Evolutionary conservation across 1,139 yeast genomes (phyloP).

Genomic region (Nakaseomyces delphensis): DNA sequence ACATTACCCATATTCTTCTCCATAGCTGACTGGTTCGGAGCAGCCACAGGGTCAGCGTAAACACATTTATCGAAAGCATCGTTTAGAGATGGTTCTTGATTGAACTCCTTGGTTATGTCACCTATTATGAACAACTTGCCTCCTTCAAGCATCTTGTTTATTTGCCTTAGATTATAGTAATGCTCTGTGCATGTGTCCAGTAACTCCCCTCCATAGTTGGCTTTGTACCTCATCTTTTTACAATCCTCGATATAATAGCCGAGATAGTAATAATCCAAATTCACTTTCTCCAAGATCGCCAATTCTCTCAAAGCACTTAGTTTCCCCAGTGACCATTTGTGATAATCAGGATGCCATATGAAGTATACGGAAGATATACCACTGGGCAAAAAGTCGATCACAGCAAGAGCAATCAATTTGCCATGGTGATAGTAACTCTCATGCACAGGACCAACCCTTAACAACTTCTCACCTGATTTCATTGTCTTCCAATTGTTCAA

Average conservation of each 20-base stretch:
- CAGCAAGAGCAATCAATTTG: conserved; percentile 64
- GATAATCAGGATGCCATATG: conserved; percentile 79
- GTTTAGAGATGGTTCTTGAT: conserved; percentile 16
- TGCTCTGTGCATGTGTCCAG: conserved; percentile 45
- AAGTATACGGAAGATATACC: conserved; percentile 81
- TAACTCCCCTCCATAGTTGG: conserved; percentile 65
- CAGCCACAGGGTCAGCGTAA: not conserved
- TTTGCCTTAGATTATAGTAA: conserved; percentile 38
- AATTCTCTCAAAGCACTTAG: conserved; percentile 69
- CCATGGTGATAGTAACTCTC: conserved; percentile 66
- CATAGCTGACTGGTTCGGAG: not conserved
- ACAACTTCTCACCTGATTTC: conserved; percentile 12
- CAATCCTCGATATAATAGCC: conserved; percentile 78
- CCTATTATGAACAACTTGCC: conserved; percentile 39
- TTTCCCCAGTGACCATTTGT: conserved; percentile 65
- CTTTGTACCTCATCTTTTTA: conserved; percentile 75
- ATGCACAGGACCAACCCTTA: conserved; percentile 48
- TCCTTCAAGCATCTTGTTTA: conserved; percentile 31
- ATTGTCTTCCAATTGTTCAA: conserved; percentile 32
- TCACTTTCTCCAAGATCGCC: conserved; percentile 35
- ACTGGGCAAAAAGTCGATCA: conserved; percentile 66
- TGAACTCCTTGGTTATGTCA: conserved; percentile 10
- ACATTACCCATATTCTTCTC: conserved; percentile 23
- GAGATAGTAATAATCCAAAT: conserved; percentile 50
- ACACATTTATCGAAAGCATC: conserved; percentile 10